Percentiles rank a stretch among this genome's conserved stretches.
phyloP scores from a whole-genome alignment of 441 rosid species.

The Mallotus japonicus region DNA sequence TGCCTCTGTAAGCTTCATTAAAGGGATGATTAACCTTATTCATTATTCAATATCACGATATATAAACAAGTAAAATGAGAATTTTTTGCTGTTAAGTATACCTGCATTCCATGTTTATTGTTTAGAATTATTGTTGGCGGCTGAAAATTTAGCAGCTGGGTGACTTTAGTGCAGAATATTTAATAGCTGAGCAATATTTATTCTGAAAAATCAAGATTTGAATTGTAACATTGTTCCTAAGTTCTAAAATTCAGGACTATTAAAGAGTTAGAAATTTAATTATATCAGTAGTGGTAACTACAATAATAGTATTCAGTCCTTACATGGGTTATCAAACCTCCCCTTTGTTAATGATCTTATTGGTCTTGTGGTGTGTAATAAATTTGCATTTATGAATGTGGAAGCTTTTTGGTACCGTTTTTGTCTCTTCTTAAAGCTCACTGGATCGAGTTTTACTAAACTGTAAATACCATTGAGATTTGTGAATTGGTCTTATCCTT shows the following conservation, averaged over 20 bases:
- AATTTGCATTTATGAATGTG: not conserved
- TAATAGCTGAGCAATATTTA: not conserved
- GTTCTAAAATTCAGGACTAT: no score
- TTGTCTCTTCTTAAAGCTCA: not conserved
- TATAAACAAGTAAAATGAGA: not conserved
- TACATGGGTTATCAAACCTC: not conserved
- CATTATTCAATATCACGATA: not conserved
- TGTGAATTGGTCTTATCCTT: no score
- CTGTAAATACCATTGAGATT: not conserved
- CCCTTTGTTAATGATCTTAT: not conserved
- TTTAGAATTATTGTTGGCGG: not conserved
- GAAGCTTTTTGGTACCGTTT: not conserved
- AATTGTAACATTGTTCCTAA: not conserved
- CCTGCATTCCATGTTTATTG: not conserved
- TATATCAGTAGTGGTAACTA: not conserved
- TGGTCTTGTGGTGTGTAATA: not conserved
- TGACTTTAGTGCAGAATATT: not conserved
- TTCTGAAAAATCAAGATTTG: not conserved
- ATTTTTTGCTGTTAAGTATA: not conserved
- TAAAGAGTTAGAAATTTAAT: not conserved
- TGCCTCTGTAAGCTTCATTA: constrained; percentile 79
- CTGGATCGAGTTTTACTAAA: not conserved
- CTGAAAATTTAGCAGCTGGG: no score
- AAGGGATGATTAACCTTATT: constrained; percentile 13
- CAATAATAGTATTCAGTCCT: no score